Evolutionary conservation across 345 rosid genomes (phyloP).

Genomic region (Kernera saxatilis): DNA sequence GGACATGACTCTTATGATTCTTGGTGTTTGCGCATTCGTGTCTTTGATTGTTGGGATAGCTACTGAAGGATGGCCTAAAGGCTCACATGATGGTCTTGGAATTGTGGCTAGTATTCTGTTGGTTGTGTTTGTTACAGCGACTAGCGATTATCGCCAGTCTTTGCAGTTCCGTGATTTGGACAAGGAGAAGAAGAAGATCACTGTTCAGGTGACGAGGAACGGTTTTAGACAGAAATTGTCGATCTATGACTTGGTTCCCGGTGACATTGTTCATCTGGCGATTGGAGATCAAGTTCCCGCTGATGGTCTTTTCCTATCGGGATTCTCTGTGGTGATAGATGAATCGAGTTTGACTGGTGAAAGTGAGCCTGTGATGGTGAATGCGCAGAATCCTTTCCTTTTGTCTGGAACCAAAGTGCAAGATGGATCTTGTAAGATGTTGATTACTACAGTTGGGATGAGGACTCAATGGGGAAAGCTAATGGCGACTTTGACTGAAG

Average conservation of each 20-base stretch:
- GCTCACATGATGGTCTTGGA: constrained; percentile 91
- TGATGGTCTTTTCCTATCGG: constrained; percentile 85
- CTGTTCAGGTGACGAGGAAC: constrained; percentile 70
- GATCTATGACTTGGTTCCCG: constrained; percentile 76
- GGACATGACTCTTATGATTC: constrained; percentile 90
- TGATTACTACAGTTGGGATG: constrained; percentile 91
- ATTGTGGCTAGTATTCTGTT: constrained; percentile 82
- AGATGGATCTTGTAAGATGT: constrained; percentile 92
- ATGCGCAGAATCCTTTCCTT: constrained; percentile 62
- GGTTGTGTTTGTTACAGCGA: constrained; percentile 84
- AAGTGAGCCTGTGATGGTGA: constrained; percentile 76
- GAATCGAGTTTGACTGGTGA: constrained; percentile 93
- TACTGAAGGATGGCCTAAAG: constrained; percentile 94
- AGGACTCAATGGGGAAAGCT: constrained; percentile 97
- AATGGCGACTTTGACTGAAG: constrained; percentile 92
- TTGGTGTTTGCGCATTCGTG: constrained; percentile 79
- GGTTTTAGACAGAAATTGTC: constrained; percentile 86
- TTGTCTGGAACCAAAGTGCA: constrained; percentile 90
- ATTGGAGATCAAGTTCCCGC: constrained; percentile 96
- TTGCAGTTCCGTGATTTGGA: constrained; percentile 84
- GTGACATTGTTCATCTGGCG: constrained; percentile 83
- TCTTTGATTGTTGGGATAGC: constrained; percentile 87
- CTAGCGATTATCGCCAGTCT: constrained; percentile 88
- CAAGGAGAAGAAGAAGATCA: constrained; percentile 86
- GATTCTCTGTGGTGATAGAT: constrained; percentile 78